Percentiles rank a stretch among this genome's conserved stretches.
phyloP scores from a whole-genome alignment of 805 yeast genomes.

The Ogataea chonburiensis region DNA sequence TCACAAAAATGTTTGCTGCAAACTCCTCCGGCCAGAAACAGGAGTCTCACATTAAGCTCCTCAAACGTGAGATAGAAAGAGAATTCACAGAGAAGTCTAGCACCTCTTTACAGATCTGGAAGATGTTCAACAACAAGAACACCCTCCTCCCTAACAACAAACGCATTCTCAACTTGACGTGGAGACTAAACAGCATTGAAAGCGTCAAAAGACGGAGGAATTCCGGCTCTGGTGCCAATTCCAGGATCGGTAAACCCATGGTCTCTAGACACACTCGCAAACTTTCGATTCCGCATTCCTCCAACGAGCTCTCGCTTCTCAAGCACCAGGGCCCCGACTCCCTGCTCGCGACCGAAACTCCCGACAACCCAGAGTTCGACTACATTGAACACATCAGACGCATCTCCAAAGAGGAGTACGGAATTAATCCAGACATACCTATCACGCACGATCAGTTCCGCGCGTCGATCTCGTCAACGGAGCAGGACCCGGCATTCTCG shows the following conservation, averaged over 20 bases:
- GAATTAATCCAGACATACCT: slow-evolving; percentile 26
- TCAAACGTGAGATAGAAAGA: slow-evolving; percentile 30
- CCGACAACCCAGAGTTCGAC: slow-evolving; percentile 34
- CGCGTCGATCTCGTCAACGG: slow-evolving; percentile 13
- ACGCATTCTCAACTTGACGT: slow-evolving; percentile 35
- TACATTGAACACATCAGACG: slow-evolving; percentile 38
- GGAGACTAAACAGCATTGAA: slow-evolving; percentile 36
- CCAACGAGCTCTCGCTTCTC: slow-evolving; percentile 18
- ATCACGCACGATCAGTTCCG: slow-evolving; percentile 4
- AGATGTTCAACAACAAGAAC: slow-evolving; percentile 36
- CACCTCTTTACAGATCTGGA: slow-evolving; percentile 35
- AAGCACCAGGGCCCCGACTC: slow-evolving; percentile 21
- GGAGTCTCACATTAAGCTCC: slow-evolving; percentile 21
- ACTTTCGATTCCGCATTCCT: slow-evolving; percentile 7
- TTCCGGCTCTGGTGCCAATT: too few relatives aligned
- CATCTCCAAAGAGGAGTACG: slow-evolving; percentile 37
- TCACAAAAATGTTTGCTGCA: slow-evolving; percentile 6
- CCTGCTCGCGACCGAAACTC: slow-evolving; percentile 18
- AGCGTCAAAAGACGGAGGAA: slow-evolving; percentile 25
- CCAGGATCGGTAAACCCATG: too few relatives aligned
- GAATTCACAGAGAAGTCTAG: slow-evolving; percentile 30
- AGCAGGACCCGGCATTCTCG: slow-evolving; percentile 17
- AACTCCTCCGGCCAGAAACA: slow-evolving; percentile 6
- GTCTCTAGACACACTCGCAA: slow-evolving; percentile 6
- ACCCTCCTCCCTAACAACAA: slow-evolving; percentile 35